A percentile compares a stretch with the other conserved stretches of the same genome.
These are phyloP conservation scores for Lactifluus hygrophoroides DNA, from an alignment of 768 basidiomycete genomes.

Conservation along the genomic window DNA sequence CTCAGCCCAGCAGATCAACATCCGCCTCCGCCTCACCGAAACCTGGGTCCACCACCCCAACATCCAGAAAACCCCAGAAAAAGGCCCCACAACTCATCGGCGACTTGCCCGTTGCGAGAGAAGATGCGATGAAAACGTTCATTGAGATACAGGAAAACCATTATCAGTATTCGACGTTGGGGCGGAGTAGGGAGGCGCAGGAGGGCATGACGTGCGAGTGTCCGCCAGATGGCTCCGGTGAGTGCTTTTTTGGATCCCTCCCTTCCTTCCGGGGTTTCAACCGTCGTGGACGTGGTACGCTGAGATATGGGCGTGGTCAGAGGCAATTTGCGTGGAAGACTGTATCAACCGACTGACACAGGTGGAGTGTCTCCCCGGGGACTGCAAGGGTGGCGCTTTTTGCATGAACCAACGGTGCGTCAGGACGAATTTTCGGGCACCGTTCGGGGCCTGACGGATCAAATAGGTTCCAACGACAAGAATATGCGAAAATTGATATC, in stretches of 20 bases:
- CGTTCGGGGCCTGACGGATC: neutral
- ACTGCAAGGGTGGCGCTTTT: constrained; percentile 72
- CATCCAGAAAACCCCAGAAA: constrained; percentile 21
- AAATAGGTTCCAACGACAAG: constrained; percentile 72
- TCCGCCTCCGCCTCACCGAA: constrained; percentile 27
- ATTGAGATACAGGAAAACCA: constrained; percentile 65
- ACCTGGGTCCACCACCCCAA: constrained; percentile 25
- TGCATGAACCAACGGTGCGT: constrained; percentile 92
- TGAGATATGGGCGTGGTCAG: constrained; percentile 47
- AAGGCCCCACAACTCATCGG: constrained; percentile 62
- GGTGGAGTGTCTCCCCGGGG: constrained; percentile 87
- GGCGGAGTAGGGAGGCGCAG: constrained; percentile 77
- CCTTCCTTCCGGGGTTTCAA: constrained; percentile 15
- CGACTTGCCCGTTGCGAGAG: constrained; percentile 69
- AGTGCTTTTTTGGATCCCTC: neutral
- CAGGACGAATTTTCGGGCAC: neutral
- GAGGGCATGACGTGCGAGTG: constrained; percentile 98
- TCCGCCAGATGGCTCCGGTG: constrained; percentile 70
- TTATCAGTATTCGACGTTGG: constrained; percentile 82
- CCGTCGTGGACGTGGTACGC: constrained; percentile 16
- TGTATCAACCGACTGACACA: constrained; percentile 97
- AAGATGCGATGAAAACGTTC: constrained; percentile 65
- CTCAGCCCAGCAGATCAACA: constrained; percentile 29
- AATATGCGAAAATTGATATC: constrained; percentile 83
- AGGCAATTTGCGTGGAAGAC: constrained; percentile 78